Conservation (phyloP, 768 basidiomycete genomes). For the Tricholoma furcatifolium region DNA sequence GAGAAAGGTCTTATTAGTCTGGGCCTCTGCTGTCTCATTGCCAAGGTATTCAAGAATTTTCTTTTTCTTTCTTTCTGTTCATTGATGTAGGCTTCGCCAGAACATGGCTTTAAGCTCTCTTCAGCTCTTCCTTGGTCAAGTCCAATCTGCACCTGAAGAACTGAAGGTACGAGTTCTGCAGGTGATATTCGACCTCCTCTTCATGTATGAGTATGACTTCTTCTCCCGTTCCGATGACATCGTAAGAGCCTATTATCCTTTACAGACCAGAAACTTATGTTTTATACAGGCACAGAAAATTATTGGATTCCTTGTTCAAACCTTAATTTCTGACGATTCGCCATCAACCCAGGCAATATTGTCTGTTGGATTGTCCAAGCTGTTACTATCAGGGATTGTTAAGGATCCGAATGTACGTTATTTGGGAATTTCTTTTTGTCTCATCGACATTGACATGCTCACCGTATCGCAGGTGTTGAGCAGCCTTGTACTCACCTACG, state of each 20-base stretch:
- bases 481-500: slow-evolving; percentile 57
- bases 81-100: slow-evolving; percentile 22
- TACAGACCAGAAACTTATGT: not conserved
- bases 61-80: not conserved
- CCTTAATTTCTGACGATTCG: slow-evolving; percentile 66
- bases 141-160: slow-evolving; percentile 71
- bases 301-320: slow-evolving; percentile 45
- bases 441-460: not conserved
- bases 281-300: slow-evolving; percentile 35
- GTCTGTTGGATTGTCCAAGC: slow-evolving; percentile 83
- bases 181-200: slow-evolving; percentile 85
- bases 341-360: slow-evolving; percentile 74
- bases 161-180: slow-evolving; percentile 80
- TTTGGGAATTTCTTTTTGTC: not conserved
- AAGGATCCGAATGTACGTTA: slow-evolving; percentile 68
- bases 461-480: slow-evolving; percentile 31
- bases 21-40: slow-evolving; percentile 85
- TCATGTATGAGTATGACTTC: slow-evolving; percentile 86
- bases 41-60: slow-evolving; percentile 44
- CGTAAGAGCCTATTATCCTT: slow-evolving; percentile 24
- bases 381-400: slow-evolving; percentile 84
- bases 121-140: slow-evolving; percentile 83
- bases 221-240: slow-evolving; percentile 49
- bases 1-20: slow-evolving; percentile 80
- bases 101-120: slow-evolving; percentile 68